Evolutionary conservation across 768 basidiomycete genomes (phyloP), one percentile per base, ranked within the genome.

Genomic region (Lactarius trivialis): DNA sequence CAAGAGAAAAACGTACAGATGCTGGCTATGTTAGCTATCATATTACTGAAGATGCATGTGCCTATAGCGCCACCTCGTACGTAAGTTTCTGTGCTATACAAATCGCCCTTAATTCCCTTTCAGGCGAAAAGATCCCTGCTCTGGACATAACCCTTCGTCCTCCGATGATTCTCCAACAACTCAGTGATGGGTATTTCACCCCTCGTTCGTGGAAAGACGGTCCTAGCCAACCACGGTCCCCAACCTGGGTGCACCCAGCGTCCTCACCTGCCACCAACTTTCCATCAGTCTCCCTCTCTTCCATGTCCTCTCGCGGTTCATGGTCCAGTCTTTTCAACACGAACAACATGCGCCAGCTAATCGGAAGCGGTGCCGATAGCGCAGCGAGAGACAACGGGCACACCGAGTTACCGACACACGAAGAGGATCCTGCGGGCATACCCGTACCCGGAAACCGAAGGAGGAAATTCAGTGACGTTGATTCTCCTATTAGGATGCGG

Each of bases 271-370:
- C 78, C 1, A 68, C 77, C 12, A 71, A 73, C 21, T 75, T 71
- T 11, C 71, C 75, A 3, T 71, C 75, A 4, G 70, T 79, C 68
- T 82, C 43, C 74, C 79, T 50, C 15, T 76, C 83, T 0, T 85
- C 85, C 0, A 80, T 74, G 51, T 84, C 88, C 3, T 90, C 90
- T 2, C 79, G 84, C 49, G 88, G 84, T 9, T 90, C 91, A 0
- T 92, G 91, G 91, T 87, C 89, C 0, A 91, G 84, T 68, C 69
- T 92, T 12, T 88, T 90, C 70, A 86, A 84, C 62, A 75, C 87
- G 0, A 82, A 81, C 19, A 81, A 77, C 48, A 76, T 91, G 73
- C 79, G 86, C 30, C 86, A 89, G 60, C 82, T 91, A 61, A 84
- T 91, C 66, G 77, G 78, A 12, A 82, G 85, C 34, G 76, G 83